Conservation (phyloP, 306 rosid species). For the Medicago arabica region DNA sequence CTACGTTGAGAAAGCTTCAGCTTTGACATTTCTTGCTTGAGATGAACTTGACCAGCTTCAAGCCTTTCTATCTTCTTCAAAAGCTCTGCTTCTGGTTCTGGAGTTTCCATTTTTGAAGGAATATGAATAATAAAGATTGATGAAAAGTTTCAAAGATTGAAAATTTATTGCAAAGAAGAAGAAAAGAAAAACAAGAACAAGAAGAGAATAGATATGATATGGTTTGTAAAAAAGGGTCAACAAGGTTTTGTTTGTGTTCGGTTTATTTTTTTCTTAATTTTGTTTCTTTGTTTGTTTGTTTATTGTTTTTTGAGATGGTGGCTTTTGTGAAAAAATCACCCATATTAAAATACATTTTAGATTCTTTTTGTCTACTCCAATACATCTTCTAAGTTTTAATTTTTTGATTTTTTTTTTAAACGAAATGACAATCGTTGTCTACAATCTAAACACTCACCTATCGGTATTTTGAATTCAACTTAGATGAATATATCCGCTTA, state of each 20-base stretch:
- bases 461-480: too few species aligned
- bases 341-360: conserved; percentile 1
- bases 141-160: background rate
- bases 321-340: conserved; percentile 17
- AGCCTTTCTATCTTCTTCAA: conserved; percentile 80
- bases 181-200: background rate
- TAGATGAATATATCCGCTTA: too few species aligned
- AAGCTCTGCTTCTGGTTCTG: conserved; percentile 65
- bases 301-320: conserved; percentile 4
- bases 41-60: conserved; percentile 82
- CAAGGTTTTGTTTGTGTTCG: conserved; percentile 2
- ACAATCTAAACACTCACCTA: too few species aligned
- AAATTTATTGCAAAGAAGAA: background rate
- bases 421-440: too few species aligned
- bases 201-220: background rate
- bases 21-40: conserved; percentile 80
- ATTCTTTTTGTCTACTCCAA: background rate
- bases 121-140: background rate
- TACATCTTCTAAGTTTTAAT: too few species aligned
- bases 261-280: conserved; percentile 1
- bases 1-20: conserved; percentile 55
- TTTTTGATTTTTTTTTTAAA: too few species aligned
- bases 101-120: conserved; percentile 59
- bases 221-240: conserved; percentile 21
- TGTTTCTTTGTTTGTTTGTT: background rate